Evolutionary conservation across 176 grass and related monocot species (phyloP), one percentile per base, ranked within the genome.

Genomic region (Phragmites australis): DNA sequence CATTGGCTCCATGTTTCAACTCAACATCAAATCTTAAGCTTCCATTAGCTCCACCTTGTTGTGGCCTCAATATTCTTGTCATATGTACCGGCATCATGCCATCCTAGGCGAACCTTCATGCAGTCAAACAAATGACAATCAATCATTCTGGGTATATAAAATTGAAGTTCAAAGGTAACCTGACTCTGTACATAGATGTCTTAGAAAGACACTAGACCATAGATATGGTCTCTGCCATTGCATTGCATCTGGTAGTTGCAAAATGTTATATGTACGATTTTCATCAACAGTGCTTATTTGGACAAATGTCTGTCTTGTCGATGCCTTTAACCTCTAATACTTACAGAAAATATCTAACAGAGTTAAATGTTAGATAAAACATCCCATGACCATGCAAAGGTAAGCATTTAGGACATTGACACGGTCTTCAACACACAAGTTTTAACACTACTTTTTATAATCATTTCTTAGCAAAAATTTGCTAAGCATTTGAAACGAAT

Each of bases 71-170:
- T 93, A 79, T 89, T 99, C 67, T 84, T 95, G 75, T 99, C 90
- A 84, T 95, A 95, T 6, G 96, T 99, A 73, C 96, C 96, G 27
- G 96, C 56, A 95, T 99, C 96, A 37, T 99, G 96, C 96, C 96
- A 95, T 75, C 96, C 96, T 26, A 99, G 72, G 40, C 96, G 90
- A 55, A 99, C 90, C 96, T 99, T 69, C 61, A 75, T 77, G 60
- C 30, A 72, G 22, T 39, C 39, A 83, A 59, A 81, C 9, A 67
- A 34, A 82, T 49, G 52, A 18, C 1, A 25, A 70, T 83, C 59
- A 82, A 45, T 54, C 15, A 72, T 56, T 46, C 40, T 55, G 46
- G 54, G 76, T 54, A 80, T 31, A 55, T n/a, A 77, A 76, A 54
- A 32, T 37, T 27, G 55, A 22, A 51, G 52, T 57, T 19, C 12